Conservation (phyloP, 352 stramenopile species). For the Globisporangium nagaii region DNA sequence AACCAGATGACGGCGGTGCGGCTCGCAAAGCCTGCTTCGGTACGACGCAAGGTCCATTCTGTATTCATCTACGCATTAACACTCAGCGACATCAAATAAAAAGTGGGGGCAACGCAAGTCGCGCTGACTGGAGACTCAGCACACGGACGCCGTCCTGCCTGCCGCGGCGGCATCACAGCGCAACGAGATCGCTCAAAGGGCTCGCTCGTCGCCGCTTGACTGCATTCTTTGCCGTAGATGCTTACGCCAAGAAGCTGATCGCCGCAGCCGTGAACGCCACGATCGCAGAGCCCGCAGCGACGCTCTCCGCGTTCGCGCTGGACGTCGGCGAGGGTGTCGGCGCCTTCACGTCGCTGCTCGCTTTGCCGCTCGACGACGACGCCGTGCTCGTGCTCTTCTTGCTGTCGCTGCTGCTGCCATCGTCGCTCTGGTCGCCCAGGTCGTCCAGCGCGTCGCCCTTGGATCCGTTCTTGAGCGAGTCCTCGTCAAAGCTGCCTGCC, state of each 20-base stretch:
- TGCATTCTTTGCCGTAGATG: too few species aligned
- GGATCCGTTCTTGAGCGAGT: neutral
- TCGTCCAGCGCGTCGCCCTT: neutral
- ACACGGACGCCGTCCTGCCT: too few species aligned
- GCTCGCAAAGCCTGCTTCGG: too few species aligned
- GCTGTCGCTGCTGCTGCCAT: neutral
- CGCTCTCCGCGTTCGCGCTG: neutral
- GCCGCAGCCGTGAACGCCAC: neutral
- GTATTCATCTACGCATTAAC: too few species aligned
- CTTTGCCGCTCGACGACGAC: neutral
- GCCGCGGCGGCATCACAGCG: too few species aligned
- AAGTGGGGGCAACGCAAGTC: too few species aligned
- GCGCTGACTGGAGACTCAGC: too few species aligned
- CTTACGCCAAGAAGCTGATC: conserved; percentile 8
- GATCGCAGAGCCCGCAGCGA: neutral
- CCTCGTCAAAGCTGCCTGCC: neutral
- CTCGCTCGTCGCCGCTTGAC: too few species aligned
- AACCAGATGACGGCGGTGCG: too few species aligned
- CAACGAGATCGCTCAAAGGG: too few species aligned
- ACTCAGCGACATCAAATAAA: too few species aligned
- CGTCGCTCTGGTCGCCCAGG: conserved; percentile 9
- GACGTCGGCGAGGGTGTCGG: neutral
- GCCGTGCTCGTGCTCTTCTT: neutral
- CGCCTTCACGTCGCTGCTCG: neutral
- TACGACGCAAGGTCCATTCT: too few species aligned